Evolutionary conservation across 345 rosid species (phyloP).

Genomic region (Arabidopsis suecica): DNA sequence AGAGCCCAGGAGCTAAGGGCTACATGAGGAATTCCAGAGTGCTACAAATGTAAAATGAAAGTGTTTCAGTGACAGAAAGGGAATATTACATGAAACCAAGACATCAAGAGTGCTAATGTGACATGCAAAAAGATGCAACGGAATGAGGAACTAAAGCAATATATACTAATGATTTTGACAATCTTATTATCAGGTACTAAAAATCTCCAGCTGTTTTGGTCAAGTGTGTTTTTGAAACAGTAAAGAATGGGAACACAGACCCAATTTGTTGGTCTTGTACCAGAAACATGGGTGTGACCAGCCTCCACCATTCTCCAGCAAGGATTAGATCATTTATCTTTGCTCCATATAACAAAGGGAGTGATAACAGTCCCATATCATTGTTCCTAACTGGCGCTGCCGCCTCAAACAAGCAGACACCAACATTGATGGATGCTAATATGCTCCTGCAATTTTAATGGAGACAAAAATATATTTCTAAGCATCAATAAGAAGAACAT

Average conservation of each 20-base stretch:
- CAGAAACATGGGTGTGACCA: constrained; percentile 98
- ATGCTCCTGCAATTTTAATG: constrained; percentile 54
- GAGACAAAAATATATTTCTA: neutral
- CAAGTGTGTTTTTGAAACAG: constrained; percentile 30
- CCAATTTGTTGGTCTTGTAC: constrained; percentile 90
- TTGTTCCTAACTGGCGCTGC: constrained; percentile 76
- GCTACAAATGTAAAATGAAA: constrained; percentile 52
- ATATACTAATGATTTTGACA: neutral
- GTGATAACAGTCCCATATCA: constrained; percentile 65
- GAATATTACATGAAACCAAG: constrained; percentile 9
- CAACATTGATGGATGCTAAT: constrained; percentile 76
- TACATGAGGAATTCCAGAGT: constrained; percentile 75
- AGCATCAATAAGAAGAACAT: constrained; percentile 2
- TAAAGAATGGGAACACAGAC: constrained; percentile 72
- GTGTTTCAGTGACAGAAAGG: constrained; percentile 24
- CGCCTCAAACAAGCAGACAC: constrained; percentile 79
- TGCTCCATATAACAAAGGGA: constrained; percentile 82
- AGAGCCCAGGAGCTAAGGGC: constrained; percentile 87
- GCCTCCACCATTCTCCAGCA: constrained; percentile 98
- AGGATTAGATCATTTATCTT: constrained; percentile 86
- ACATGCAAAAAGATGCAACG: neutral
- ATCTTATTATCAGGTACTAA: neutral
- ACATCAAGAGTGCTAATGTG: neutral
- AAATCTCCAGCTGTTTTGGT: neutral
- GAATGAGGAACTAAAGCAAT: neutral